Evolutionary conservation across 768 basidiomycete genomes (phyloP).

Genomic region (Steccherinum ochraceum): DNA sequence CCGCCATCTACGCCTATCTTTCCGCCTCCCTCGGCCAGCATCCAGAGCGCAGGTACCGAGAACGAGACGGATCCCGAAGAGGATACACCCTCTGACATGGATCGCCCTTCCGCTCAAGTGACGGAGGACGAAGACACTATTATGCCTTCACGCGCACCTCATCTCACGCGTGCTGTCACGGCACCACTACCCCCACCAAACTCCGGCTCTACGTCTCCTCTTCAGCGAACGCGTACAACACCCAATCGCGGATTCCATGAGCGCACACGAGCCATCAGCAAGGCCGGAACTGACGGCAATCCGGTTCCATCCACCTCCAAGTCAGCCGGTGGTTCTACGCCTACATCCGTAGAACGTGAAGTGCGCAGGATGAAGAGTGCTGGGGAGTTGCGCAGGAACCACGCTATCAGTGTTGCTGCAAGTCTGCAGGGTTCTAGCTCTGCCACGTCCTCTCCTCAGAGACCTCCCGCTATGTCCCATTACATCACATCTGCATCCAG

Average conservation of each 20-base stretch:
- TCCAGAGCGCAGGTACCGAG: constrained; percentile 35
- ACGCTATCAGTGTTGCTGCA: constrained; percentile 18
- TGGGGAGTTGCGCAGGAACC: constrained; percentile 62
- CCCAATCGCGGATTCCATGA: constrained; percentile 44
- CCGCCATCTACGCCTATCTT: constrained; percentile 61
- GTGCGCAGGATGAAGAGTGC: constrained; percentile 84
- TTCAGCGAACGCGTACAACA: constrained; percentile 68
- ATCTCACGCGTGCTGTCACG: constrained; percentile 46
- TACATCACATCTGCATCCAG: constrained; percentile 63
- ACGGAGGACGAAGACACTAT: constrained; percentile 72
- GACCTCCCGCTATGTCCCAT: constrained; percentile 35
- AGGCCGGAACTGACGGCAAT: constrained; percentile 9
- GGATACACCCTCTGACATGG: constrained; percentile 23
- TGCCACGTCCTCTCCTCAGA: constrained; percentile 29
- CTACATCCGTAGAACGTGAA: constrained; percentile 39
- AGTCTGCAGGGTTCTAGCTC: constrained; percentile 19
- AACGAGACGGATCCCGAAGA: constrained; percentile 41
- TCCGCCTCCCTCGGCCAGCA: constrained; percentile 42
- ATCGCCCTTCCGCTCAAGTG: constrained; percentile 16
- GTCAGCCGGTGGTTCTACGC: constrained; percentile 4
- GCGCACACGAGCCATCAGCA: constrained; percentile 19
- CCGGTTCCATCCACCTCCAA: constrained; percentile 7
- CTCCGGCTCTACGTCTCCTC: constrained; percentile 15
- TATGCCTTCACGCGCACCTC: constrained; percentile 52
- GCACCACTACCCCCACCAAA: constrained; percentile 35